Percentiles rank a stretch among this genome's conserved stretches.
Evolutionary conservation across 164 flowering plant genomes (phyloP).

Genomic region (Annona cherimola): DNA sequence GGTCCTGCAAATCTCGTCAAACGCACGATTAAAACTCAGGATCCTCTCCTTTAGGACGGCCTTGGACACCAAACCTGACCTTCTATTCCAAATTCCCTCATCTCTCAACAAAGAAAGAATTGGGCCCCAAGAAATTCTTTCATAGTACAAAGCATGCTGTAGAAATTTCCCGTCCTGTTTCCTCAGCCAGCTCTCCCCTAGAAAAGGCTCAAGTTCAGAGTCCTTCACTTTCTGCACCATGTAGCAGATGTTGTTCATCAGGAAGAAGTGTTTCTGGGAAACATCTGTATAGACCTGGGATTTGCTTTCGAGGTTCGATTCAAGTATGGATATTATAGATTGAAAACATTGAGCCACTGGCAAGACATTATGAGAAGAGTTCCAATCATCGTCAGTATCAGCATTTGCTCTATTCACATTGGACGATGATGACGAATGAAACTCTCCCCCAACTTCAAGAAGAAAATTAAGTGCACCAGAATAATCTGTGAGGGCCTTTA

Average conservation of each 20-base stretch:
- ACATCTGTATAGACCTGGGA: conserved; percentile 50
- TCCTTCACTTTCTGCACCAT: conserved; percentile 62
- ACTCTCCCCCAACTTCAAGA: conserved; percentile 27
- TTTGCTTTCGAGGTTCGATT: conserved; percentile 42
- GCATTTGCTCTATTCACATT: conserved; percentile 22
- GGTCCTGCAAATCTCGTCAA: conserved; percentile 15
- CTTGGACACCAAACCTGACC: conserved; percentile 38
- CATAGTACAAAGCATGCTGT: conserved; percentile 58
- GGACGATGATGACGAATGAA: conserved; percentile 17
- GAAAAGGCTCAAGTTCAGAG: conserved; percentile 45
- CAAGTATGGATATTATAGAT: conserved; percentile 31
- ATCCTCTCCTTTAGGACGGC: conserved; percentile 53
- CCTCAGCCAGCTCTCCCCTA: conserved; percentile 68
- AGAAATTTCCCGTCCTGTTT: conserved; percentile 58
- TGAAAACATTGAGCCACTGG: conserved; percentile 41
- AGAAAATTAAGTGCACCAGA: conserved; percentile 48
- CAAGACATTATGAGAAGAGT: conserved; percentile 22
- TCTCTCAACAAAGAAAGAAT: conserved; percentile 49
- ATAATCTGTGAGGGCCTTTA: conserved; percentile 50
- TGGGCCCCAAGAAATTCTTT: conserved; percentile 66
- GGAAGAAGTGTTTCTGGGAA: conserved; percentile 48
- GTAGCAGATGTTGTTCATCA: conserved; percentile 77
- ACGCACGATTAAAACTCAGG: conserved; percentile 45
- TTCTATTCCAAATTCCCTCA: conserved; percentile 39
- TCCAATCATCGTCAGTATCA: conserved; percentile 25